These are phyloP conservation scores for Sclerotinia glacialis DNA, from an alignment of 2,329 filamentous ascomycete genomes.

Conservation along the genomic window DNA sequence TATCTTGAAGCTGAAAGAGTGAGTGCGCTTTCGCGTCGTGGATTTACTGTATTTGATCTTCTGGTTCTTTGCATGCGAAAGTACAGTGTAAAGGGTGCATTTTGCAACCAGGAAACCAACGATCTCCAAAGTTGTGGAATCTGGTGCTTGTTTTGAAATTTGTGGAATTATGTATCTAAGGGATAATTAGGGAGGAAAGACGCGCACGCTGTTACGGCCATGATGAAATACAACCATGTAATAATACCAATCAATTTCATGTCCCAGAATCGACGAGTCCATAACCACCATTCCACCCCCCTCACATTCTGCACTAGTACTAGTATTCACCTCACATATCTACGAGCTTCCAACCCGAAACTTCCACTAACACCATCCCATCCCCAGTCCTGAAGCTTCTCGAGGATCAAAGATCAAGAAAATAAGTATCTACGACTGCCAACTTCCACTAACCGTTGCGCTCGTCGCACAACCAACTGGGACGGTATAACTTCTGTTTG, in stretches of 20 bases:
- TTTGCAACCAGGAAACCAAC: no score
- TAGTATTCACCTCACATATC: not conserved
- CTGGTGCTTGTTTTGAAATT: not conserved
- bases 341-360: no score
- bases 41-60: no score
- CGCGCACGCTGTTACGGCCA: not conserved
- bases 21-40: no score
- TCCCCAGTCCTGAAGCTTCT: not conserved
- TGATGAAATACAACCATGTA: not conserved
- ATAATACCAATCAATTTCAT: not conserved
- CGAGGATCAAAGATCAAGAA: no score
- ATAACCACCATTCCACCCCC: not conserved
- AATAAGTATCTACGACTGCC: conserved; percentile 24
- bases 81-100: no score
- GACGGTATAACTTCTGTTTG: conserved; percentile 36
- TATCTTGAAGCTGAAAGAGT: no score
- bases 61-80: no score
- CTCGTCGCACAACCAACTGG: conserved; percentile 32
- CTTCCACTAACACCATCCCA: not conserved
- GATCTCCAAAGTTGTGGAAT: not conserved
- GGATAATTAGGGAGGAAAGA: not conserved
- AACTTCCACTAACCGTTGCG: conserved; percentile 30
- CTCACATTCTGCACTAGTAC: no score
- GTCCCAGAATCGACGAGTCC: not conserved
- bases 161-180: not conserved